These are phyloP conservation scores for Penicillium coffeae DNA, from an alignment of 495 filamentous ascomycete genomes.

Conservation along the genomic window DNA sequence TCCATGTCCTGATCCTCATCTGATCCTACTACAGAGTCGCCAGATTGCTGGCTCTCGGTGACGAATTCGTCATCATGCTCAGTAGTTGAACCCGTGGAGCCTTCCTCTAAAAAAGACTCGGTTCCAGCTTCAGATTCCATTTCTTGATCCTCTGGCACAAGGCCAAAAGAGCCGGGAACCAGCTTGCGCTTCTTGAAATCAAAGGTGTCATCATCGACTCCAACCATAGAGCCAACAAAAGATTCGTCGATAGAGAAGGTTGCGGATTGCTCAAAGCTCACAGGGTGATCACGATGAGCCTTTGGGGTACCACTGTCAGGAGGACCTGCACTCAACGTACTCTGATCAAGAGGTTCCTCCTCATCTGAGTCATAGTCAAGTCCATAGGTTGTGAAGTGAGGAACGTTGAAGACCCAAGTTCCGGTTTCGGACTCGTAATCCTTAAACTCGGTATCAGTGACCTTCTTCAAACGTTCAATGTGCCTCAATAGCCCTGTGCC, in stretches of 20 bases:
- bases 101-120: constrained; percentile 87
- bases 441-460: constrained; percentile 75
- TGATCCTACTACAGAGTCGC: constrained; percentile 67
- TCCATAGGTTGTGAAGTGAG: constrained; percentile 96
- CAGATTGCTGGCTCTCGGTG: constrained; percentile 53
- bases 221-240: constrained; percentile 44
- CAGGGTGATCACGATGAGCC: constrained; percentile 37
- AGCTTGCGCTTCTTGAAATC: constrained; percentile 70
- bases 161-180: constrained; percentile 76
- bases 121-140: constrained; percentile 35
- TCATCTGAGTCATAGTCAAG: constrained; percentile 82
- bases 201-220: constrained; percentile 73
- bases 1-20: constrained; percentile 67
- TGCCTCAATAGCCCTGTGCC: constrained; percentile 69
- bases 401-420: constrained; percentile 84
- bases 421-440: constrained; percentile 73
- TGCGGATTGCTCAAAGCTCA: constrained; percentile 42
- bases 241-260: constrained; percentile 50
- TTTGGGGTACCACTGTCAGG: constrained; percentile 57
- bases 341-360: constrained; percentile 52
- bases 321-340: constrained; percentile 50
- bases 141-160: constrained; percentile 48
- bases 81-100: constrained; percentile 77
- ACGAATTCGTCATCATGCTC: constrained; percentile 56
- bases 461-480: constrained; percentile 71